phyloP scores from a whole-genome alignment of 192 early-diverging fungal species.

The Borealophlyctis nickersoniae region DNA sequence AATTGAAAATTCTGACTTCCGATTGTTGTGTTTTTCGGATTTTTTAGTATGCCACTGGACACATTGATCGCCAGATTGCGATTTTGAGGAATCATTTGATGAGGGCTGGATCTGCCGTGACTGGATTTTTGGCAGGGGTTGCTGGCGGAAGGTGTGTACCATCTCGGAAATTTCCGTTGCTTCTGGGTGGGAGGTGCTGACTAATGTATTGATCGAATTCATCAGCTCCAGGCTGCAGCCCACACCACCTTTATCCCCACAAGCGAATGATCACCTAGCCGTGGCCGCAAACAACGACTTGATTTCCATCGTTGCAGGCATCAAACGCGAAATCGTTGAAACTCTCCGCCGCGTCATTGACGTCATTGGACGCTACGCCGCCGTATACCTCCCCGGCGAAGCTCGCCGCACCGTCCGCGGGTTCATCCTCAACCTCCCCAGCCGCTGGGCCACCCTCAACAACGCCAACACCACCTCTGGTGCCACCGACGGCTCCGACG shows the following conservation, averaged over 20 bases:
- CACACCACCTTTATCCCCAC: constrained; percentile 22
- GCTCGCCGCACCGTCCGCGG: constrained; percentile 74
- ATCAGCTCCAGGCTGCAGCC: constrained; percentile 8
- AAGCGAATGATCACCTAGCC: constrained; percentile 9
- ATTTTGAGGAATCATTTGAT: constrained; percentile 29
- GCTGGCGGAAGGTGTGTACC: neutral
- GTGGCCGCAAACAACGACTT: constrained; percentile 12
- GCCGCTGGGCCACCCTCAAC: constrained; percentile 58
- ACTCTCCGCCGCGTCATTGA: constrained; percentile 84
- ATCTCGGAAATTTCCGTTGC: neutral
- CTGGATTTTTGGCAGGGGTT: constrained; percentile 1
- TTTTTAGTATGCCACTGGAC: constrained; percentile 63
- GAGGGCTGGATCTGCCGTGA: constrained; percentile 10
- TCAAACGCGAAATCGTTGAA: constrained; percentile 79
- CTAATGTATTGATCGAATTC: neutral
- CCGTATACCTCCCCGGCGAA: constrained; percentile 75
- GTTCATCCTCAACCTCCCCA: constrained; percentile 80
- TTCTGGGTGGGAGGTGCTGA: neutral
- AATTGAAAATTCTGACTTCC: neutral
- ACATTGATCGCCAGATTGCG: constrained; percentile 39
- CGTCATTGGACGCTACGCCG: constrained; percentile 83
- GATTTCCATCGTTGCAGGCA: constrained; percentile 18
- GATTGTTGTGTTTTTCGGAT: neutral
- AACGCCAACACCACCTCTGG: neutral
- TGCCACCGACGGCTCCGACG: too few species aligned